Evolutionary conservation across 208 protist genomes (phyloP), one percentile per base, ranked within the genome.

Genomic region (Crithidia sp.): DNA sequence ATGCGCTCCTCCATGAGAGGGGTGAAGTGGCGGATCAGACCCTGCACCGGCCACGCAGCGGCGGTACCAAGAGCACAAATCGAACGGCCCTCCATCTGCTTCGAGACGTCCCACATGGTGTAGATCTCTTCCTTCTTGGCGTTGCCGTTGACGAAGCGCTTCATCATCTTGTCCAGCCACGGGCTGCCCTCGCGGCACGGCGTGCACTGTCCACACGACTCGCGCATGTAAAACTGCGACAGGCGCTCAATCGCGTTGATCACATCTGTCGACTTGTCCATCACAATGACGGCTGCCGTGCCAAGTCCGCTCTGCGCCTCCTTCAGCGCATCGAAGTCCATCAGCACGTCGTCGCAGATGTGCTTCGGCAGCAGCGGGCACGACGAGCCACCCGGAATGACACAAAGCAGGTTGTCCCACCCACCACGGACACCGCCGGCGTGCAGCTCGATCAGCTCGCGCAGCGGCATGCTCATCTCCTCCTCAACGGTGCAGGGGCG

Each of bases 31-130:
- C 98, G 88, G 61, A 99, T 98, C 55, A 99, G 89, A 39, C 98
- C 98, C 81, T 99, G 98, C 57, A 99, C 96, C 56, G 98, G 98
- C 98, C 98, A 99, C 28, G 98, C 98, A 10, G 98, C 99, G 12
- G 99, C 99, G 66, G 99, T 99, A 62, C 98, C 99, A 2, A 99
- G 88, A 0, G 99, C 99, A 81, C 99, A 99, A 88, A 99, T 99
- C 2, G 99, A 99, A 74, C 99, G 98, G 28, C 99, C 99, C 79
- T 99, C 98, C 67, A 99, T 99, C 84, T 99, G 97, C 63, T 93
- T 92, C 19, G 95, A 98, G 28, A 99, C 81, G 83, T 99, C 98
- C 62, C 98, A 89, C 50, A 99, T 85, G 84, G 98, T 99, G 88
- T 98, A 95, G 65, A 99, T 99, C 80, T 99, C 99, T 54, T 97